phyloP scores from a whole-genome alignment of 345 rosid genomes.

The Nephelium lappaceum region DNA sequence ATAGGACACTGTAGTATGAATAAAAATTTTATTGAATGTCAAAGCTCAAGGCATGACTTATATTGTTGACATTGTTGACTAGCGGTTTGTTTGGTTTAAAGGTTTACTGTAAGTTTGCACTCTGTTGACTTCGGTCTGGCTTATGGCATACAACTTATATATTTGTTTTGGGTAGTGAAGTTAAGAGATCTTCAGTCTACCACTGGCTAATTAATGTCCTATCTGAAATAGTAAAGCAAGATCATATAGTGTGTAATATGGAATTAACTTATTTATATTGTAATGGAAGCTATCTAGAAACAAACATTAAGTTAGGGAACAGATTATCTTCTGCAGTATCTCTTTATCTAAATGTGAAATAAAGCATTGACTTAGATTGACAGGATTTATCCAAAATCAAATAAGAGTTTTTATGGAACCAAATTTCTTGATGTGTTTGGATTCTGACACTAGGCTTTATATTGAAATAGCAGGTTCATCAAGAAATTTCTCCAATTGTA shows the following conservation, averaged over 20 bases:
- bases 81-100: neutral
- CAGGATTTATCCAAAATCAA: neutral
- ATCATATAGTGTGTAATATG: neutral
- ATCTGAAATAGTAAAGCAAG: neutral
- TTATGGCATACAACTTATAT: neutral
- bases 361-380: neutral
- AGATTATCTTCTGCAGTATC: neutral
- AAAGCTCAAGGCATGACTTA: neutral
- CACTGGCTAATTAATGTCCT: neutral
- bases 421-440: neutral
- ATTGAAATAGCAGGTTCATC: constrained; percentile 65
- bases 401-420: neutral
- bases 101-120: neutral
- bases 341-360: neutral
- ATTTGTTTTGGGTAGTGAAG: neutral
- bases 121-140: constrained; percentile 4
- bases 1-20: neutral
- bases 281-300: neutral
- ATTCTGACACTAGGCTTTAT: neutral
- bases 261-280: neutral
- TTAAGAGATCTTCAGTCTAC: neutral
- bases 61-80: neutral
- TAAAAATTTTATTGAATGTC: neutral
- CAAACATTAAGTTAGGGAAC: neutral
- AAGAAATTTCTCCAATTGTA: constrained; percentile 85